phyloP scores from a whole-genome alignment of 352 stramenopile species.

The Globisporangium camurandrum region DNA sequence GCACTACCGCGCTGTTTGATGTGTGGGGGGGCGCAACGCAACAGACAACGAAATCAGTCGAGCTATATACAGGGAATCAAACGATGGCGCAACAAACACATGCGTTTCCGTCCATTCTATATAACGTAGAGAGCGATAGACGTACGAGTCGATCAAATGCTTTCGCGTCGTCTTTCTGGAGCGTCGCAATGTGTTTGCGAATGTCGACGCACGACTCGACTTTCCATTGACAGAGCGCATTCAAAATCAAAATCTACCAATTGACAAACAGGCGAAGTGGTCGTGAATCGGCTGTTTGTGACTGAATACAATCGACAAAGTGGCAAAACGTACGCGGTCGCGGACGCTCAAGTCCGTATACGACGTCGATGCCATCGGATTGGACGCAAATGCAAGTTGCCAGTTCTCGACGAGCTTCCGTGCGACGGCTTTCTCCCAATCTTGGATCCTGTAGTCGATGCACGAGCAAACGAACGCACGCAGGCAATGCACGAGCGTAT shows the following conservation, averaged over 20 bases:
- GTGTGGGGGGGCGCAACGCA: too few species aligned
- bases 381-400: conserved; percentile 50
- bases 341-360: conserved; percentile 57
- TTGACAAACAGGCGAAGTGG: conserved; percentile 1
- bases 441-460: conserved; percentile 49
- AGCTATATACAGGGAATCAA: too few species aligned
- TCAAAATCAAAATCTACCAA: conserved; percentile 60
- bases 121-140: too few species aligned
- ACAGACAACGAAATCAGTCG: too few species aligned
- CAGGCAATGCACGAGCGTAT: neutral
- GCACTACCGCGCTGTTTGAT: conserved; percentile 54
- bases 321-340: conserved; percentile 32
- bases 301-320: neutral
- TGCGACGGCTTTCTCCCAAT: conserved; percentile 72
- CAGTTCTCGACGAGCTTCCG: conserved; percentile 76
- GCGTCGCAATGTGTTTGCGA: conserved; percentile 52
- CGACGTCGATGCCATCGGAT: conserved; percentile 47
- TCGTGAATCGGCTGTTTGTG: neutral
- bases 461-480: neutral
- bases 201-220: conserved; percentile 71
- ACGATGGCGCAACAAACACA: neutral
- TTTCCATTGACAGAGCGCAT: conserved; percentile 80
- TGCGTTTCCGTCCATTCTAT: too few species aligned
- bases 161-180: conserved; percentile 58
- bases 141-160: conserved; percentile 55